A percentile compares a stretch with the other conserved stretches of the same genome.
Conservation (phyloP, 108 stramenopile genomes). For the Nitzschia palea region DNA sequence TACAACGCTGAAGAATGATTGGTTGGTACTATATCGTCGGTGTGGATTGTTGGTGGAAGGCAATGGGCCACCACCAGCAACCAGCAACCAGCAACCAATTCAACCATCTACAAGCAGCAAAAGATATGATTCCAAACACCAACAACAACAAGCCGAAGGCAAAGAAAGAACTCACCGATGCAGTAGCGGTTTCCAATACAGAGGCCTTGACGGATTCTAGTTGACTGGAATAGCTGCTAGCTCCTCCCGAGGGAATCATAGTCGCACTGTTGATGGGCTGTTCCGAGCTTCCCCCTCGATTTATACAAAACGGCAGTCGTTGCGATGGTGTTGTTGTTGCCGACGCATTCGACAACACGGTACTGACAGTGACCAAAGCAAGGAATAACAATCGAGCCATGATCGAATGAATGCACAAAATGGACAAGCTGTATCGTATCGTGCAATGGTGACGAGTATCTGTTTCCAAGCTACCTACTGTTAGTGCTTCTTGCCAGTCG, state of each 20-base stretch:
- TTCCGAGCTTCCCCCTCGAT: background rate
- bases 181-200: slow-evolving; percentile 32
- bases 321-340: slow-evolving; percentile 11
- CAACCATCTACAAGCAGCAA: too few species aligned
- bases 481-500: too few species aligned
- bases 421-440: too few species aligned
- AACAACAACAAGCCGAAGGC: too few species aligned
- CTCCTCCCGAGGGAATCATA: slow-evolving; percentile 23
- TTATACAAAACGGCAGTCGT: slow-evolving; percentile 4
- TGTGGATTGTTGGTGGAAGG: too few species aligned
- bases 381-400: slow-evolving; percentile 9
- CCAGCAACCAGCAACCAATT: too few species aligned
- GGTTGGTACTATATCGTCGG: too few species aligned
- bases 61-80: too few species aligned
- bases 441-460: too few species aligned
- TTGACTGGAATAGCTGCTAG: slow-evolving; percentile 24
- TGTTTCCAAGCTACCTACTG: too few species aligned
- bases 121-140: too few species aligned
- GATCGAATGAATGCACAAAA: background rate
- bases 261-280: background rate
- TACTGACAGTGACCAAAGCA: slow-evolving; percentile 4
- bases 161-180: slow-evolving; percentile 31
- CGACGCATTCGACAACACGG: slow-evolving; percentile 7
- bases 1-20: too few species aligned
- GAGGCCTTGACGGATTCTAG: slow-evolving; percentile 41